Conservation (phyloP, 805 yeast species). For the Cyberlindnera mrakii region DNA sequence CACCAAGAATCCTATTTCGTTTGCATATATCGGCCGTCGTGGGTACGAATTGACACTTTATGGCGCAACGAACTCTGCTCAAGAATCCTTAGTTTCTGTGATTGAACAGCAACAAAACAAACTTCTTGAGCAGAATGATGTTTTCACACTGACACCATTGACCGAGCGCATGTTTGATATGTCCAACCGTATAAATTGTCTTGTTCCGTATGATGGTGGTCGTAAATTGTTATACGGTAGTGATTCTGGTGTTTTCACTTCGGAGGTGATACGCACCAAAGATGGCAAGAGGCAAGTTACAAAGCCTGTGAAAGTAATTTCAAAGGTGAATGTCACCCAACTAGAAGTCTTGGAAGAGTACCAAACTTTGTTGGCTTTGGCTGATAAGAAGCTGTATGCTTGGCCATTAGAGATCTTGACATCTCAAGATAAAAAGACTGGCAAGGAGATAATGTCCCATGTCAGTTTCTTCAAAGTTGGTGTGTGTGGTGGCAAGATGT, state of each 20-base stretch:
- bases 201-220: slow-evolving; percentile 92
- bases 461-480: slow-evolving; percentile 90
- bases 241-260: slow-evolving; percentile 81
- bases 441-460: slow-evolving; percentile 79
- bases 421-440: slow-evolving; percentile 48
- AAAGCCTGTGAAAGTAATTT: slow-evolving; percentile 70
- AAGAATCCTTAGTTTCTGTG: slow-evolving; percentile 75
- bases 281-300: slow-evolving; percentile 49
- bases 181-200: slow-evolving; percentile 77
- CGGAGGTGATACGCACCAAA: slow-evolving; percentile 47
- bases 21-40: slow-evolving; percentile 43
- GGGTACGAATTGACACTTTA: slow-evolving; percentile 39
- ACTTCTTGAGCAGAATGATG: slow-evolving; percentile 65
- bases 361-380: slow-evolving; percentile 69
- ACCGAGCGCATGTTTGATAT: slow-evolving; percentile 73
- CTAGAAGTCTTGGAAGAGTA: slow-evolving; percentile 90
- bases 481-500: slow-evolving; percentile 79
- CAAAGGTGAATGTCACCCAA: slow-evolving; percentile 75
- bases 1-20: slow-evolving; percentile 38
- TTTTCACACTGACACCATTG: slow-evolving; percentile 70
- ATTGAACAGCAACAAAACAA: slow-evolving; percentile 74
- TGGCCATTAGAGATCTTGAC: slow-evolving; percentile 66
- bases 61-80: slow-evolving; percentile 45
- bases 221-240: slow-evolving; percentile 87
- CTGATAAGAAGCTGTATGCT: slow-evolving; percentile 77